These are phyloP conservation scores for Arabis alpina DNA, from an alignment of 345 rosid genomes.

Conservation along the genomic window DNA sequence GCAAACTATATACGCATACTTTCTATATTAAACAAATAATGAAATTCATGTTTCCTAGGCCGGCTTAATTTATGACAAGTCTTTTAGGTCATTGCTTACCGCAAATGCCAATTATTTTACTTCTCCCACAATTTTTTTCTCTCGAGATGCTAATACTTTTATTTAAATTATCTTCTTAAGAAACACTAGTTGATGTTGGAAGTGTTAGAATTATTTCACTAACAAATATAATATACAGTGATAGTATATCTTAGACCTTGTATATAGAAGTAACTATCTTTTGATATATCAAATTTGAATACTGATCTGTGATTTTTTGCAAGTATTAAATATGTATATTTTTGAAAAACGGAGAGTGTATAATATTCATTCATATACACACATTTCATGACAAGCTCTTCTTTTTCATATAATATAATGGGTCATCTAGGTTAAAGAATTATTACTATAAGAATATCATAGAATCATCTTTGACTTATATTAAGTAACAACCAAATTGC, in stretches of 20 bases:
- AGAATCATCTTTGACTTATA: constrained; percentile 37
- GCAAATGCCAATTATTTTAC: constrained; percentile 26
- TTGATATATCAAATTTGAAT: neutral
- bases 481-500: constrained; percentile 25
- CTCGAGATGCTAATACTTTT: constrained; percentile 15
- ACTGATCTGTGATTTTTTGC: neutral
- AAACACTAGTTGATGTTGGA: constrained; percentile 3
- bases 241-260: neutral
- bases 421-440: neutral
- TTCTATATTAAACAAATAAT: neutral
- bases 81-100: constrained; percentile 39
- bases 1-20: constrained; percentile 27
- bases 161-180: neutral
- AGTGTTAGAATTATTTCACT: neutral
- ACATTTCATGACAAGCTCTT: too few species aligned
- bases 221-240: neutral
- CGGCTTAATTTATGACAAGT: constrained; percentile 30
- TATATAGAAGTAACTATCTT: neutral
- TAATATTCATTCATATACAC: too few species aligned
- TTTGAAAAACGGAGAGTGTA: too few species aligned
- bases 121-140: constrained; percentile 21
- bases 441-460: neutral
- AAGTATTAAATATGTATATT: neutral
- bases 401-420: neutral
- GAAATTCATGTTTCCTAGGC: constrained; percentile 23